These are phyloP conservation scores for Begonia masoniana DNA, from an alignment of 306 rosid genomes.

Conservation along the genomic window DNA sequence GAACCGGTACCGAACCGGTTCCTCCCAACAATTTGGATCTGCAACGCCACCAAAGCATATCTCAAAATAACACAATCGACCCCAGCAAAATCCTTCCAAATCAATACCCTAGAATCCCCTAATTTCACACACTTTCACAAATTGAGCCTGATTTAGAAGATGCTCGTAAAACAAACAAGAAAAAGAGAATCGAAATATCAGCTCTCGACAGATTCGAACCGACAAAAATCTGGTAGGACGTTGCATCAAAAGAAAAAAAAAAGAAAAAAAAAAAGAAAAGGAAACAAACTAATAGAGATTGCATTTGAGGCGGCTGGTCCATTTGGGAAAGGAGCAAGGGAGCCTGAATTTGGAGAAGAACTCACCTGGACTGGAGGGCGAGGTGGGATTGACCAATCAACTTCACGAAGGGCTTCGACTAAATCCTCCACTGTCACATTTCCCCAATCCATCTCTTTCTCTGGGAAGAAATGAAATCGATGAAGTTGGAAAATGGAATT, in stretches of 20 bases:
- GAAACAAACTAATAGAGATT: constrained; percentile 3
- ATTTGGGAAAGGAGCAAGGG: constrained; percentile 5
- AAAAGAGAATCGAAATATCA: too few relatives aligned
- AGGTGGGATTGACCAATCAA: constrained; percentile 3
- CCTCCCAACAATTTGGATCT: too few relatives aligned
- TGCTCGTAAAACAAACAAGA: too few relatives aligned
- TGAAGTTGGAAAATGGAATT: too few relatives aligned
- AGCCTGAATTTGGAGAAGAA: constrained; percentile 3
- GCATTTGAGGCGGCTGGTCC: constrained; percentile 6
- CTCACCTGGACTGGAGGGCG: constrained; percentile 4
- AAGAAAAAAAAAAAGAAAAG: not conserved
- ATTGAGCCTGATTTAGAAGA: too few relatives aligned
- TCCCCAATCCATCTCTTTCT: constrained; percentile 2
- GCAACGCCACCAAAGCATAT: too few relatives aligned
- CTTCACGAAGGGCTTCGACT: constrained; percentile 4
- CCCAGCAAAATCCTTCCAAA: too few relatives aligned
- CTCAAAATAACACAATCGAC: too few relatives aligned
- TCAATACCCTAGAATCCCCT: too few relatives aligned
- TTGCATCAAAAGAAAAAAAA: constrained; percentile 5
- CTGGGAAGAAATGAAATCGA: not conserved
- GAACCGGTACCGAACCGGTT: too few relatives aligned
- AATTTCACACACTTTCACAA: too few relatives aligned
- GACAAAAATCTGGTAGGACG: not conserved
- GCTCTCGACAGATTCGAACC: too few relatives aligned
- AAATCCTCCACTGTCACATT: not conserved